Evolutionary conservation across 2,329 filamentous ascomycete species (phyloP).

Genomic region (Ophiostoma ulmi): DNA sequence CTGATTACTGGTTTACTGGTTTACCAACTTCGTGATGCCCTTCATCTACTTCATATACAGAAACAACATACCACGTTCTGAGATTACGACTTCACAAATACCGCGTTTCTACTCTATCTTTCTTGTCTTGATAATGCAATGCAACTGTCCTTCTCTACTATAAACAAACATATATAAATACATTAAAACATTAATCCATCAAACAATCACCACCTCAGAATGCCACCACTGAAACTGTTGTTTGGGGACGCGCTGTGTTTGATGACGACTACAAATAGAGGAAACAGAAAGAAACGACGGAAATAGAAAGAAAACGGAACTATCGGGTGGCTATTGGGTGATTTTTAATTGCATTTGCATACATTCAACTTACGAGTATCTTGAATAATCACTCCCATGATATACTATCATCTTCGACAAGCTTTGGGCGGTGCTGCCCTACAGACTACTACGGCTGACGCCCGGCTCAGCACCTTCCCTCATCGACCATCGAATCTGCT

Average conservation of each 20-base stretch:
- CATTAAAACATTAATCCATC: neutral
- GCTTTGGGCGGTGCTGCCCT: too few species aligned
- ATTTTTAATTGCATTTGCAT: too few species aligned
- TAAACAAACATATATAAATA: too few species aligned
- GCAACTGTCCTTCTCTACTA: too few species aligned
- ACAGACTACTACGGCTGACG: neutral
- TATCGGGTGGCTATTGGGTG: too few species aligned
- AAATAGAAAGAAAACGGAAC: neutral
- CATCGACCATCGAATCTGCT: neutral
- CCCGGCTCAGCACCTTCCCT: neutral
- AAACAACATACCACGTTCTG: neutral
- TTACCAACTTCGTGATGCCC: neutral
- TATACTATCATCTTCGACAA: too few species aligned
- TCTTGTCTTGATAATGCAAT: too few species aligned
- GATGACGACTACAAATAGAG: neutral
- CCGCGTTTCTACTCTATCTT: neutral
- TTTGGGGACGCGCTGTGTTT: neutral
- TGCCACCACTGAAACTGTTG: neutral
- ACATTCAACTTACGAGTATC: too few species aligned
- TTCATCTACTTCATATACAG: too few species aligned
- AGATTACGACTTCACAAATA: neutral
- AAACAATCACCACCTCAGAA: neutral
- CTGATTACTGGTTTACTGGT: neutral
- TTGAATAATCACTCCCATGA: too few species aligned
- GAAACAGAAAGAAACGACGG: neutral